phyloP scores from a whole-genome alignment of 805 yeast genomes.

The Debaryomyces castellii region DNA sequence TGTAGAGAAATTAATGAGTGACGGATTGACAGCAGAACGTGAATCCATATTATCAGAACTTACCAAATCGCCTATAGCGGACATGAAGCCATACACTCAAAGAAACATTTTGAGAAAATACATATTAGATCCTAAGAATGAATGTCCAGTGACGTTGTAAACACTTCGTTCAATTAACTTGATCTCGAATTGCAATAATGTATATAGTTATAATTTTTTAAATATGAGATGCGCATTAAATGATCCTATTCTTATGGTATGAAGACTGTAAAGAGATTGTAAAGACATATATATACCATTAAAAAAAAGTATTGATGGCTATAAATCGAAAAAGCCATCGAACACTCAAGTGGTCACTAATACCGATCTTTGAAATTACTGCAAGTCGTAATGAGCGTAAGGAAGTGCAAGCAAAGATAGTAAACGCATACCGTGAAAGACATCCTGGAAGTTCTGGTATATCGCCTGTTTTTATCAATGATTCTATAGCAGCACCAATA shows the following conservation, averaged over 20 bases:
- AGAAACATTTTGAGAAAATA: constrained; percentile 75
- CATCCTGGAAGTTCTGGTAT: not conserved
- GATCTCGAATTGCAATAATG: not conserved
- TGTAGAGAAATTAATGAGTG: constrained; percentile 31
- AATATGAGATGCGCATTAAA: constrained; percentile 1
- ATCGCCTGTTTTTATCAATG: constrained; percentile 6
- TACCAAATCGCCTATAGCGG: constrained; percentile 17
- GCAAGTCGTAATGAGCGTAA: not conserved
- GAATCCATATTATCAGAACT: constrained; percentile 18
- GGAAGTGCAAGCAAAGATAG: not conserved
- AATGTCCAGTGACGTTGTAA: constrained; percentile 19
- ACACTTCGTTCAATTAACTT: not conserved
- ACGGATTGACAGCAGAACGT: constrained; percentile 21
- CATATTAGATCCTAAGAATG: constrained; percentile 37
- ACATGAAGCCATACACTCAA: constrained; percentile 42
- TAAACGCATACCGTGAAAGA: not conserved
- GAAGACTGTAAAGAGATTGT: not conserved
- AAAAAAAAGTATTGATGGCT: too few species aligned
- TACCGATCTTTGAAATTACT: not conserved
- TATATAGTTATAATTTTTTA: not conserved
- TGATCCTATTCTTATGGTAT: not conserved
- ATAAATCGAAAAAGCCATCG: not conserved
- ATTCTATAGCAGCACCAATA: constrained; percentile 29
- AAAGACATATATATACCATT: too few species aligned
- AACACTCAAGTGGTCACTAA: not conserved